Evolutionary conservation across 768 basidiomycete genomes (phyloP).

Genomic region (Fomitopsis pulvina): DNA sequence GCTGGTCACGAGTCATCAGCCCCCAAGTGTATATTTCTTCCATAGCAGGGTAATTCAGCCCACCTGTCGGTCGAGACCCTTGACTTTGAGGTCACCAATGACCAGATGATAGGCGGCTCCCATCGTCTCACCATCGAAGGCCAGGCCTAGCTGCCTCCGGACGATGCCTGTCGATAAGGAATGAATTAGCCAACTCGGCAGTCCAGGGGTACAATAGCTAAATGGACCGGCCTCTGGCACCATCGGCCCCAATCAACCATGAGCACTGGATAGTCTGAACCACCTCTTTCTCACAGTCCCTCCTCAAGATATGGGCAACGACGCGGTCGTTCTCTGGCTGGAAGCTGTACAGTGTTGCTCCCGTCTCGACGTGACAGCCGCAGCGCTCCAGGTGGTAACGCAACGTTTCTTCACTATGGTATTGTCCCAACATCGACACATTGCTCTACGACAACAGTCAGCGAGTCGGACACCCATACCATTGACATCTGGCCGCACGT

Average conservation of each 20-base stretch:
- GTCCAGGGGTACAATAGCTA: not conserved
- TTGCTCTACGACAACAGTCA: not conserved
- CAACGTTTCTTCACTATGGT: conserved; percentile 24
- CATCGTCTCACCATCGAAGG: not conserved
- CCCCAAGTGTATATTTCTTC: not conserved
- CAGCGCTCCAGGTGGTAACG: conserved; percentile 20
- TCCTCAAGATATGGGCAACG: conserved; percentile 18
- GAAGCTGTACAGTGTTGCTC: conserved; percentile 27
- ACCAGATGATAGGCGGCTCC: not conserved
- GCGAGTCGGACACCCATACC: no score
- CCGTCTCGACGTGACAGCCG: conserved; percentile 28
- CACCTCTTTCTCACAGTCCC: conserved; percentile 15
- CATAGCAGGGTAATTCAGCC: not conserved
- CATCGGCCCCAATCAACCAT: conserved; percentile 38
- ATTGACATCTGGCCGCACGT: conserved; percentile 6
- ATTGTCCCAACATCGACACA: conserved; percentile 9
- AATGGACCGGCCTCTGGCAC: conserved; percentile 24
- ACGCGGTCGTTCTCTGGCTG: conserved; percentile 29
- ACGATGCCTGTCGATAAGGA: not conserved
- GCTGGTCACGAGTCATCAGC: conserved; percentile 7
- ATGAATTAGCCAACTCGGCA: not conserved
- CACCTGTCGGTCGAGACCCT: conserved; percentile 2
- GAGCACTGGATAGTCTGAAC: conserved; percentile 22
- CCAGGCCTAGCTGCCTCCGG: conserved; percentile 1
- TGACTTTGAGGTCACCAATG: conserved; percentile 1